These are phyloP conservation scores for Wickerhamiella occidentalis DNA, from an alignment of 805 yeast genomes.

Conservation along the genomic window DNA sequence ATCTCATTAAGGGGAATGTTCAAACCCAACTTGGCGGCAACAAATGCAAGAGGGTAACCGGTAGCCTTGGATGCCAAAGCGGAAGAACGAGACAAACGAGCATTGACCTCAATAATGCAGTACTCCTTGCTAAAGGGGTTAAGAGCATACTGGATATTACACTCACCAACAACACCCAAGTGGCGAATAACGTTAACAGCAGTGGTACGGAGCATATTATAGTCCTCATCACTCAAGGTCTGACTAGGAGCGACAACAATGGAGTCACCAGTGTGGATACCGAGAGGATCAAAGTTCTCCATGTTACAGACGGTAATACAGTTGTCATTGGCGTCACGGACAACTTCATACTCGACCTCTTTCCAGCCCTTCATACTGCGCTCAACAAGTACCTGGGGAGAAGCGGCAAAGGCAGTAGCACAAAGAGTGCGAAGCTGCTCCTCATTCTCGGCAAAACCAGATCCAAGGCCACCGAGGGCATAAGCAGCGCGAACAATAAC, in stretches of 20 bases:
- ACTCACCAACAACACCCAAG: constrained; percentile 97
- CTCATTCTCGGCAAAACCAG: constrained; percentile 91
- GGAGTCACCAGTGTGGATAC: constrained; percentile 98
- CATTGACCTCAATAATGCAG: constrained; percentile 95
- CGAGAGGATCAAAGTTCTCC: constrained; percentile 98
- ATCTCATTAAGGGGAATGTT: constrained; percentile 86
- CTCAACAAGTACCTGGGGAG: constrained; percentile 94
- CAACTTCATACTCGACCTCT: constrained; percentile 97
- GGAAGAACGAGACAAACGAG: constrained; percentile 95
- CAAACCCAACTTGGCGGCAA: constrained; percentile 93
- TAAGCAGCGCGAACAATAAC: constrained; percentile 95
- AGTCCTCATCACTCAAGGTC: constrained; percentile 91
- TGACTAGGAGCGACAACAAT: constrained; percentile 98
- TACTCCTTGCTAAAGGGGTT: constrained; percentile 89
- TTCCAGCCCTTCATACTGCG: constrained; percentile 99
- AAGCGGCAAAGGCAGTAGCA: constrained; percentile 83
- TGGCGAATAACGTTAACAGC: constrained; percentile 96
- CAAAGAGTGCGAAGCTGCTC: constrained; percentile 71
- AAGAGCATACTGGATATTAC: constrained; percentile 94
- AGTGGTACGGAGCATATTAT: constrained; percentile 94
- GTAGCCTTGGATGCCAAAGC: constrained; percentile 98
- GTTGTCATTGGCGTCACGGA: constrained; percentile 92
- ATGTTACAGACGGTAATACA: constrained; percentile 98
- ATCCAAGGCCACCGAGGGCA: constrained; percentile 95
- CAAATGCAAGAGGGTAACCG: constrained; percentile 95